A percentile compares a stretch with the other conserved stretches of the same genome.
Conservation (phyloP, 805 yeast genomes). For the Lipomyces orientalis region DNA sequence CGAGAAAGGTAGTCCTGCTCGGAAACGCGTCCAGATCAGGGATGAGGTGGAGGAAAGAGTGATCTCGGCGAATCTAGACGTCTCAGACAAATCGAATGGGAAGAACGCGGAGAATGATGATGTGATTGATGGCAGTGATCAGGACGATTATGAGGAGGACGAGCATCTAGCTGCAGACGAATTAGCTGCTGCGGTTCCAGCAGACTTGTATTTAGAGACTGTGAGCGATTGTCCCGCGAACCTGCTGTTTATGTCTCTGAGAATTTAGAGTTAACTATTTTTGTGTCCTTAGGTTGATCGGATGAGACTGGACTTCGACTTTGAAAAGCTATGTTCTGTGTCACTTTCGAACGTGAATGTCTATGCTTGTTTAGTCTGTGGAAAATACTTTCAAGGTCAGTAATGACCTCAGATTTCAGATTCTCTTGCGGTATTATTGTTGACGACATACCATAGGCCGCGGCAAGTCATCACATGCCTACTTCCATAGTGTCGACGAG, state of each 20-base stretch:
- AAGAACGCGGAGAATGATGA: not conserved
- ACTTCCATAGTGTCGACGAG: slow-evolving; percentile 65
- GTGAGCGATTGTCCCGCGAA: slow-evolving; percentile 16
- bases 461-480: slow-evolving; percentile 66
- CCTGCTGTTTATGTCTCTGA: not conserved
- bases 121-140: slow-evolving; percentile 19
- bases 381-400: slow-evolving; percentile 61
- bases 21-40: slow-evolving; percentile 17
- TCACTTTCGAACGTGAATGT: slow-evolving; percentile 66
- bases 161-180: slow-evolving; percentile 4
- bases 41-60: not conserved
- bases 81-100: slow-evolving; percentile 1
- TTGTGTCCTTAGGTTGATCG: slow-evolving; percentile 24
- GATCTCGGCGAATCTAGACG: not conserved
- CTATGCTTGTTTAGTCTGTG: slow-evolving; percentile 76
- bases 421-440: not conserved
- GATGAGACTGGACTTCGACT: slow-evolving; percentile 64
- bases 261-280: not conserved
- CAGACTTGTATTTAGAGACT: slow-evolving; percentile 36
- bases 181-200: slow-evolving; percentile 2
- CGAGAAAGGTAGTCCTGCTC: not conserved
- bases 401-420: not conserved
- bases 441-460: slow-evolving; percentile 53
- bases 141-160: slow-evolving; percentile 21
- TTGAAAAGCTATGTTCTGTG: slow-evolving; percentile 68